Percentiles rank a stretch among this genome's conserved stretches.
Evolutionary conservation across 202 grass and related monocot genomes (phyloP).

Genomic region (Eragrostis tef): DNA sequence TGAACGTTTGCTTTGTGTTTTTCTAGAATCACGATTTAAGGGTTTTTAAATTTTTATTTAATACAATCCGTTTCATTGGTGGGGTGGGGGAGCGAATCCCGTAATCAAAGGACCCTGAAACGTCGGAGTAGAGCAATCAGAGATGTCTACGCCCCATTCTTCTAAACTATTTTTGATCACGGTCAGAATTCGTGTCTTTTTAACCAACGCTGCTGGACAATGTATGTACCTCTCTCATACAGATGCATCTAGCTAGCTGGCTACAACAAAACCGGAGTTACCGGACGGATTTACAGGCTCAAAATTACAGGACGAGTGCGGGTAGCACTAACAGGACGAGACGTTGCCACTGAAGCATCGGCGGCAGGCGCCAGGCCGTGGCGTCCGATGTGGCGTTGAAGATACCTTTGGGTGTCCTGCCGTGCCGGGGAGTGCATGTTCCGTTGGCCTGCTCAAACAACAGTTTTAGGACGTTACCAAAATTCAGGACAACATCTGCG

Average conservation of each 20-base stretch:
- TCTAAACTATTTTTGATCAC: neutral
- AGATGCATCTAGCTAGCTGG: neutral
- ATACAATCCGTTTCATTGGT: no score
- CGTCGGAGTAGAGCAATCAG: no score
- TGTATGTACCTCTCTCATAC: neutral
- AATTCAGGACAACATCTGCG: neutral
- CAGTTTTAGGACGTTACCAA: neutral
- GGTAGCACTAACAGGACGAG: conserved; percentile 15
- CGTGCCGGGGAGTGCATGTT: conserved; percentile 41
- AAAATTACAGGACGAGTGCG: conserved; percentile 19
- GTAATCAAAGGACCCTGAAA: no score
- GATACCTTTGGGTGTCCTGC: conserved; percentile 50
- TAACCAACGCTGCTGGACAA: neutral
- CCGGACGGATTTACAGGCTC: conserved; percentile 19
- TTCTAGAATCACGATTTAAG: no score
- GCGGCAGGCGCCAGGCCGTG: conserved; percentile 19
- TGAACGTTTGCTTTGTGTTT: no score
- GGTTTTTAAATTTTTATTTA: no score
- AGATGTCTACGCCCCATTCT: neutral
- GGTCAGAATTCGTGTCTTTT: no score
- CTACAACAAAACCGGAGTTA: neutral
- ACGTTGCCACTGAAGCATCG: conserved; percentile 25
- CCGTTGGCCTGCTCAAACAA: conserved; percentile 50
- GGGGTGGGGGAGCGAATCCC: no score
- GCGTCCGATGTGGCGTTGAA: conserved; percentile 48